A percentile compares a stretch with the other conserved stretches of the same genome.
phyloP scores from a whole-genome alignment of 129 eudicot species.

The Helichrysum umbraculigerum region DNA sequence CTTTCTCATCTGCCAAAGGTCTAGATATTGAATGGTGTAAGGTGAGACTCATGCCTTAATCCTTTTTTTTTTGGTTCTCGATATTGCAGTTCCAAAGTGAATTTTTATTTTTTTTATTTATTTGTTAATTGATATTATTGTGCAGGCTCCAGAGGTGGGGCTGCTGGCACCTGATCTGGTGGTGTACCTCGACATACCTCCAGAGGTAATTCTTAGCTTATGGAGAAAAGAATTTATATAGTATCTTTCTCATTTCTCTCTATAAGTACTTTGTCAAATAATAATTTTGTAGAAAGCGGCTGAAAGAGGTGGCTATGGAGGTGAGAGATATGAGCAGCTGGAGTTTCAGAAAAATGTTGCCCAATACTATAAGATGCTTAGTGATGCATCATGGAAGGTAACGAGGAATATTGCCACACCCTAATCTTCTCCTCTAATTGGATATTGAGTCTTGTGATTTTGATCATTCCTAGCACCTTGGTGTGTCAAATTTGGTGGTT shows the following conservation, averaged over 20 bases:
- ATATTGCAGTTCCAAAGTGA: background rate
- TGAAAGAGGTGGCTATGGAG: conserved; percentile 98
- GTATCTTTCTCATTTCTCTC: background rate
- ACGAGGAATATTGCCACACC: background rate
- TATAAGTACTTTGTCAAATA: background rate
- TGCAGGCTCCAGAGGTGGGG: conserved; percentile 85
- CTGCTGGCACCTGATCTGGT: conserved; percentile 96
- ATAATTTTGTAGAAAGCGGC: conserved; percentile 71
- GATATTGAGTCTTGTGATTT: background rate
- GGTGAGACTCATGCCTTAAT: conserved; percentile 38
- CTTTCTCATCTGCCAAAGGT: conserved; percentile 96
- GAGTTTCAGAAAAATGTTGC: conserved; percentile 86
- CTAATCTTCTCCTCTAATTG: background rate
- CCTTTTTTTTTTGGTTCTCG: background rate
- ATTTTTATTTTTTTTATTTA: background rate
- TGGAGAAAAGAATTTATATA: background rate
- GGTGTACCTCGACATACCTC: conserved; percentile 84
- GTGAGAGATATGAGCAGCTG: conserved; percentile 83
- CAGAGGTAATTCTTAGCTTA: conserved; percentile 56
- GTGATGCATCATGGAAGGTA: conserved; percentile 95
- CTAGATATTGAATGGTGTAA: conserved; percentile 89
- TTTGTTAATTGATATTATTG: conserved; percentile 2
- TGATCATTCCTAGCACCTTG: background rate
- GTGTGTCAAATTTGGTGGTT: background rate
- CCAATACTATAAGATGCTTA: conserved; percentile 50